A percentile compares a stretch with the other conserved stretches of the same genome.
These are phyloP conservation scores for Zychaea mexicana DNA, from an alignment of 371 early-diverging fungal species.

Conservation along the genomic window DNA sequence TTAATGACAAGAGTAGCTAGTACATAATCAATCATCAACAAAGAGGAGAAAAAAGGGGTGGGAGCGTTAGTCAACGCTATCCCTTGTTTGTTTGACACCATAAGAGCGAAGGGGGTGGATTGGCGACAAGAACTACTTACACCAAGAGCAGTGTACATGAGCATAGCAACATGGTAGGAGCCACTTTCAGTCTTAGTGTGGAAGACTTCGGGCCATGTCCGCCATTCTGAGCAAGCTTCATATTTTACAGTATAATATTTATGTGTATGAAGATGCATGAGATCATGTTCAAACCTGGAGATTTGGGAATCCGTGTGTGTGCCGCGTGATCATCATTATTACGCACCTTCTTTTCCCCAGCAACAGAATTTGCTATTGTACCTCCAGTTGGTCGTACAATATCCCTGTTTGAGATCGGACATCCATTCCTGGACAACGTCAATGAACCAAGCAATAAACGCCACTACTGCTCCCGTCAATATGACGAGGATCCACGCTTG, in stretches of 20 bases:
- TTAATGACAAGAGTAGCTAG: constrained; percentile 38
- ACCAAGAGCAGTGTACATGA: constrained; percentile 40
- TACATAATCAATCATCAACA: background rate
- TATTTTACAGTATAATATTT: constrained; percentile 16
- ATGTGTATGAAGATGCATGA: background rate
- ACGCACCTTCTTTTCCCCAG: constrained; percentile 68
- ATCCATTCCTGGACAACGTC: constrained; percentile 82
- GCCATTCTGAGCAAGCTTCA: constrained; percentile 45
- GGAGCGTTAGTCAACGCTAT: too few species aligned
- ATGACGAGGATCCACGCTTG: constrained; percentile 89
- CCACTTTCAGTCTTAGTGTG: constrained; percentile 18
- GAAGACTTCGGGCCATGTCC: constrained; percentile 45
- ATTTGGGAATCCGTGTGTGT: background rate
- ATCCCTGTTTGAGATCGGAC: constrained; percentile 81
- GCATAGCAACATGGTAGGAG: constrained; percentile 35
- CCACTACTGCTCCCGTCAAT: constrained; percentile 63
- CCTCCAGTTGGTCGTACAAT: constrained; percentile 84
- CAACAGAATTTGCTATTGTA: constrained; percentile 92
- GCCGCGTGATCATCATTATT: background rate
- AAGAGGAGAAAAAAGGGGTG: background rate
- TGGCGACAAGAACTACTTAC: constrained; percentile 31
- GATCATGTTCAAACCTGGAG: background rate
- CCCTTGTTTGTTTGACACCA: background rate
- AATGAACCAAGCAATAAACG: constrained; percentile 82
- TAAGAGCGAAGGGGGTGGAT: background rate